Conservation (phyloP, 805 yeast species). For the Saccharomycodes ludwigii region DNA sequence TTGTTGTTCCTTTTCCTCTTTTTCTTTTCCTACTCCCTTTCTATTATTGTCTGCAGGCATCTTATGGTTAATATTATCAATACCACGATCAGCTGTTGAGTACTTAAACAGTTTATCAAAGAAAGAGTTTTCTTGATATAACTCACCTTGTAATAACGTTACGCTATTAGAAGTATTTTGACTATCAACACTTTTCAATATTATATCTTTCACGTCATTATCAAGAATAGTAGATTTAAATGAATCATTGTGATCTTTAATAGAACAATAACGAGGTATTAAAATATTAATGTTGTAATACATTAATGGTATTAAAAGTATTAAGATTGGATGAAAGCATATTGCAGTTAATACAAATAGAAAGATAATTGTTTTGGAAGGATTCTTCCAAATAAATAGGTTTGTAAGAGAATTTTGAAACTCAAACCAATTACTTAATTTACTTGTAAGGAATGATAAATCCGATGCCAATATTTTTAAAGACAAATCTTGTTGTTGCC, state of each 20-base stretch:
- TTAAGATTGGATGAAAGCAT: slow-evolving; percentile 59
- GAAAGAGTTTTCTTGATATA: slow-evolving; percentile 9
- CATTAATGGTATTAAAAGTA: slow-evolving; percentile 51
- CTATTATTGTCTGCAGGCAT: slow-evolving; percentile 9
- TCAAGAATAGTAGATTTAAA: slow-evolving; percentile 49
- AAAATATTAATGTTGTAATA: slow-evolving; percentile 43
- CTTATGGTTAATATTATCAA: too few relatives aligned
- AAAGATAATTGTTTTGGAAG: slow-evolving; percentile 52
- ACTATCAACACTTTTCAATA: slow-evolving; percentile 40
- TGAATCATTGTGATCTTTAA: slow-evolving; percentile 19
- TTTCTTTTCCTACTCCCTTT: slow-evolving; percentile 7
- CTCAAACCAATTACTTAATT: too few relatives aligned
- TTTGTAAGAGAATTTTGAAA: slow-evolving; percentile 5
- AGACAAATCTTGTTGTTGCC: too few relatives aligned
- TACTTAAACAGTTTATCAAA: slow-evolving; percentile 4
- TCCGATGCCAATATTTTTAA: too few relatives aligned
- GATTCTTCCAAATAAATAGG: slow-evolving; percentile 55
- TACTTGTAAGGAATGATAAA: too few relatives aligned
- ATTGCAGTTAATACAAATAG: slow-evolving; percentile 51
- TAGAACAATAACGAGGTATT: slow-evolving; percentile 47
- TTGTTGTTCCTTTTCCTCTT: slow-evolving; percentile 7
- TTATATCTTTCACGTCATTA: slow-evolving; percentile 31
- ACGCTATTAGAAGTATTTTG: slow-evolving; percentile 22
- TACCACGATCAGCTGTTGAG: slow-evolving; percentile 14
- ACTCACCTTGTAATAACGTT: slow-evolving; percentile 24